These are phyloP conservation scores for Avena insularis DNA, from an alignment of 176 grass and related monocot genomes.

Conservation along the genomic window DNA sequence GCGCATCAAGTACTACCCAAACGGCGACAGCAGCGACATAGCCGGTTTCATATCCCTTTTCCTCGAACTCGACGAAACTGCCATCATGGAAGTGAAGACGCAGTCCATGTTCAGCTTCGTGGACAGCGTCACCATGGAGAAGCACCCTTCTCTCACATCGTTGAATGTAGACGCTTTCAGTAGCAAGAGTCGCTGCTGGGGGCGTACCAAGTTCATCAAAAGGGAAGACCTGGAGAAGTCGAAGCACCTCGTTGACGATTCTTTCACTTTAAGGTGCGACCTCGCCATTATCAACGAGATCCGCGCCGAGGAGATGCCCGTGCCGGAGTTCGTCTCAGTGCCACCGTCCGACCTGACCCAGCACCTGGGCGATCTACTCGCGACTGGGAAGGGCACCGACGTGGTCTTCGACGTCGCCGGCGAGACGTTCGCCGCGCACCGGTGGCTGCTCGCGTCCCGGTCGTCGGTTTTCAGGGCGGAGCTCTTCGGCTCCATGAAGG, in stretches of 20 bases:
- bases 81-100: not conserved
- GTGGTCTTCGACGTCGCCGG: not conserved
- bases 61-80: not conserved
- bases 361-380: conserved; percentile 38
- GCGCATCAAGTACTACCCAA: conserved; percentile 33
- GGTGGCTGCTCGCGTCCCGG: not conserved
- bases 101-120: not conserved
- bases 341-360: conserved; percentile 39
- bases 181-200: not conserved
- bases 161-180: accelerated
- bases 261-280: not conserved
- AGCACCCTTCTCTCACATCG: not conserved
- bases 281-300: not conserved
- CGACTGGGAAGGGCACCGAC: not conserved
- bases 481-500: not conserved
- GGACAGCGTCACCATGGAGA: not conserved
- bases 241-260: conserved; percentile 2
- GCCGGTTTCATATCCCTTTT: not conserved
- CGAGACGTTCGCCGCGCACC: not conserved
- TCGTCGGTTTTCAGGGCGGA: not conserved
- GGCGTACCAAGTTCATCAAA: not conserved
- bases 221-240: conserved; percentile 4
- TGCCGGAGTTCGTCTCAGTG: not conserved
- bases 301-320: not conserved
- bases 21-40: not conserved